These are phyloP conservation scores for Tolypocladium cylindrosporum DNA, from an alignment of 2,329 filamentous ascomycete genomes.

Conservation along the genomic window DNA sequence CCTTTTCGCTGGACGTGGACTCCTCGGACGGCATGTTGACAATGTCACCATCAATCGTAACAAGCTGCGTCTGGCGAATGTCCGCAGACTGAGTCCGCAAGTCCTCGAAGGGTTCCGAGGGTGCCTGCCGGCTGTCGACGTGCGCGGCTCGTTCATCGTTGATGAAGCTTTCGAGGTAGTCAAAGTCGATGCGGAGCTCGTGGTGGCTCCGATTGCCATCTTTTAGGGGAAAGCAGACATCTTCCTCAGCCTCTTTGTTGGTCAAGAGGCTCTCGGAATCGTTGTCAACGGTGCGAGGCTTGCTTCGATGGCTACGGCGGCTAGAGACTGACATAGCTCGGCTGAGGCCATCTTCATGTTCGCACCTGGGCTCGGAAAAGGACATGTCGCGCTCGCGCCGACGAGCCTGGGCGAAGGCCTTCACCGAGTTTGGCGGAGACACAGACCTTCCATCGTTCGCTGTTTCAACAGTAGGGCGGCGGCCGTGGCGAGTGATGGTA, in stretches of 20 bases:
- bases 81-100: conserved; percentile 17
- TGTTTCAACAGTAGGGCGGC: conserved; percentile 48
- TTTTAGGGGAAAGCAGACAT: conserved; percentile 79
- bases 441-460: conserved; percentile 53
- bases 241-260: conserved; percentile 68
- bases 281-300: conserved; percentile 48
- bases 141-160: conserved; percentile 44
- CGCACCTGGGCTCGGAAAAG: conserved; percentile 35
- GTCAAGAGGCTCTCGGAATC: conserved; percentile 52
- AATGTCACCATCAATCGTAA: conserved; percentile 47
- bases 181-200: conserved; percentile 80
- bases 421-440: conserved; percentile 93
- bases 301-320: conserved; percentile 47
- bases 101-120: conserved; percentile 22
- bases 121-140: conserved; percentile 38
- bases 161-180: conserved; percentile 89
- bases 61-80: conserved; percentile 24
- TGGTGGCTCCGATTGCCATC: conserved; percentile 51
- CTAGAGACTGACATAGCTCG: conserved; percentile 64
- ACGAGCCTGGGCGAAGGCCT: conserved; percentile 87
- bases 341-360: conserved; percentile 43
- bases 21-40: conserved; percentile 40
- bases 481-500: conserved; percentile 32
- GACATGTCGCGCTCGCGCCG: conserved; percentile 68
- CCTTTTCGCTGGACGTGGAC: conserved; percentile 37